Conservation (phyloP, 2,329 filamentous ascomycete genomes). For the Xylariales sp. region DNA sequence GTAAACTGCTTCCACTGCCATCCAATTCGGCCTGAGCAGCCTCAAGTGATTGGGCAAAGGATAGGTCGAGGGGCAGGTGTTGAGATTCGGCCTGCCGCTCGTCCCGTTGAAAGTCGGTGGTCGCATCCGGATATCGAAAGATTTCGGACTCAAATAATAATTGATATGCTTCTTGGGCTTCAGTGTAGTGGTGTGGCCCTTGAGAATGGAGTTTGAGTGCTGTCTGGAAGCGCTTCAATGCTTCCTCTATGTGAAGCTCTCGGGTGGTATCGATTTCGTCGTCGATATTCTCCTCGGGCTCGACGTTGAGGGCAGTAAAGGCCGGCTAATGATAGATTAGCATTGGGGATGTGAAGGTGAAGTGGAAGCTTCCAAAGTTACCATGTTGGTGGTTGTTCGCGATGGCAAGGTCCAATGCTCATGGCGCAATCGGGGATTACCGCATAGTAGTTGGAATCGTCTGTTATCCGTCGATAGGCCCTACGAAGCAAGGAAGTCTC, state of each 20-base stretch:
- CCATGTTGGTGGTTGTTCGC: conserved; percentile 16
- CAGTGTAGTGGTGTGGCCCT: conserved; percentile 68
- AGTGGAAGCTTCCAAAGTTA: conserved; percentile 12
- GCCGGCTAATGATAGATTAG: conserved; percentile 41
- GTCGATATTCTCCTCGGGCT: conserved; percentile 84
- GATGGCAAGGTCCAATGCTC: too few relatives aligned
- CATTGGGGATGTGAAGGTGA: too few relatives aligned
- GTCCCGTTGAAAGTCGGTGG: conserved; percentile 76
- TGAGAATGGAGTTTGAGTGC: conserved; percentile 90
- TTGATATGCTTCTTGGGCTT: conserved; percentile 77
- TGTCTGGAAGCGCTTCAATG: conserved; percentile 87
- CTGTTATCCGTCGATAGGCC: too few relatives aligned
- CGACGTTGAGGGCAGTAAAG: conserved; percentile 89
- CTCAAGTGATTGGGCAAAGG: conserved; percentile 47
- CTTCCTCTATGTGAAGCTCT: conserved; percentile 94
- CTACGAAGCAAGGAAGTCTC: too few relatives aligned
- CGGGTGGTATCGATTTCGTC: conserved; percentile 93
- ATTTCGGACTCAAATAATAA: conserved; percentile 88
- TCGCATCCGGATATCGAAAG: conserved; percentile 83
- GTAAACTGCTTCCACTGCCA: conserved; percentile 71
- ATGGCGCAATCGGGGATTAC: too few relatives aligned
- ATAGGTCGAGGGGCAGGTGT: conserved; percentile 41
- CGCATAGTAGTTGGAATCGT: too few relatives aligned
- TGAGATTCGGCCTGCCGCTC: conserved; percentile 49
- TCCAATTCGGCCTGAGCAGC: conserved; percentile 61